Conservation (phyloP, 2,329 filamentous ascomycete species). For the Capronia americana region DNA sequence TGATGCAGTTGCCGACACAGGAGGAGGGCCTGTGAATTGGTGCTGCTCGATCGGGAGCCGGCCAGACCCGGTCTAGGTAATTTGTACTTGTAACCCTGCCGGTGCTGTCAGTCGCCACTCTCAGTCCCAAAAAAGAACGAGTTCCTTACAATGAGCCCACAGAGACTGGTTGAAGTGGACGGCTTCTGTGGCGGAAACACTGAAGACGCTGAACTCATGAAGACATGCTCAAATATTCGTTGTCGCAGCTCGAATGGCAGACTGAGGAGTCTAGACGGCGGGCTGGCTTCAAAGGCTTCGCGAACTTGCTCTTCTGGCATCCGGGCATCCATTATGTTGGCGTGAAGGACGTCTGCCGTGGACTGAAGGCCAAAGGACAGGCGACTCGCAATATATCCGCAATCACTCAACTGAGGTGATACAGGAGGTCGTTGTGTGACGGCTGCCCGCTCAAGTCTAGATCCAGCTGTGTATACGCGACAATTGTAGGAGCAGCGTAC, state of each 20-base stretch:
- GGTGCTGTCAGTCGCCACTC: not conserved
- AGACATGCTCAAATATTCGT: slow-evolving; percentile 19
- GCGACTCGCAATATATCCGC: not conserved
- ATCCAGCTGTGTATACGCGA: not conserved
- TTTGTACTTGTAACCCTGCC: slow-evolving; percentile 11
- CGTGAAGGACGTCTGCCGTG: not conserved
- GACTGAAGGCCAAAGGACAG: not conserved
- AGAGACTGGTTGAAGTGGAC: not conserved
- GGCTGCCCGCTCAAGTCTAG: not conserved
- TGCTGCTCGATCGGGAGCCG: not conserved
- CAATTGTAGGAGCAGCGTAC: not conserved
- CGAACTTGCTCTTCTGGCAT: not conserved
- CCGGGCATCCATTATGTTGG: not conserved
- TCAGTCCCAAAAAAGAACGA: not conserved
- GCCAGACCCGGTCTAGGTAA: not conserved
- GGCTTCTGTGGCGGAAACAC: slow-evolving; percentile 11
- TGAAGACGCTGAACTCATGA: not conserved
- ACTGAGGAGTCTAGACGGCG: slow-evolving; percentile 9
- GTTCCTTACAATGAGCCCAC: not conserved
- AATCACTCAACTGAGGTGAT: not conserved
- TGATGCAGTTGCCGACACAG: slow-evolving; percentile 22
- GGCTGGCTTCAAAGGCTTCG: not conserved
- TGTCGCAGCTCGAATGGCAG: slow-evolving; percentile 23
- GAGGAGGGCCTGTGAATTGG: slow-evolving; percentile 2
- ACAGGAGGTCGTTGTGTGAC: not conserved